phyloP scores from a whole-genome alignment of 208 protist genomes.

The Kentomonas sorsogonicus region DNA sequence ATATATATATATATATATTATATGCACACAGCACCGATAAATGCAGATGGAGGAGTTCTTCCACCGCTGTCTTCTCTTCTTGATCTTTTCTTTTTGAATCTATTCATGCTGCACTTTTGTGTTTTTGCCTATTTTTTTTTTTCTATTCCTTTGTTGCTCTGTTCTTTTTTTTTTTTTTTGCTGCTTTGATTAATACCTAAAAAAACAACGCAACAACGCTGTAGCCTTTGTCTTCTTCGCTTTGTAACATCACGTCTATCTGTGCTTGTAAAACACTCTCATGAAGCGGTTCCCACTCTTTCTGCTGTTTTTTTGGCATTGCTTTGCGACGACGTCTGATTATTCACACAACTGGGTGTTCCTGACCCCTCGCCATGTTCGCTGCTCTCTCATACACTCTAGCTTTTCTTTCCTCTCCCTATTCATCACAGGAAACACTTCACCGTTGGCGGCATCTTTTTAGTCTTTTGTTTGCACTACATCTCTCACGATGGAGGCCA shows the following conservation, averaged over 20 bases:
- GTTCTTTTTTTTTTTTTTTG: background rate
- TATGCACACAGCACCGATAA: too few relatives aligned
- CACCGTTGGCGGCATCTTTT: too few relatives aligned
- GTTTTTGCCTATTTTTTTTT: background rate
- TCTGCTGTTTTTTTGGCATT: too few relatives aligned
- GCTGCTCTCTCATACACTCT: background rate
- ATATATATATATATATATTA: too few relatives aligned
- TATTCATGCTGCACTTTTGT: background rate
- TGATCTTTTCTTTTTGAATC: background rate
- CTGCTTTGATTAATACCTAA: conserved; percentile 2
- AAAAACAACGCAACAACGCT: background rate
- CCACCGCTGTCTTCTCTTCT: background rate
- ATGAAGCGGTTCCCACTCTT: too few relatives aligned
- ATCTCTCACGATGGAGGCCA: conserved; percentile 21
- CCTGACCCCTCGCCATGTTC: too few relatives aligned
- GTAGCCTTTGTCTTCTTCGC: background rate
- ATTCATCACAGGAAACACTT: background rate
- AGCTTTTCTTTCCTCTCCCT: background rate
- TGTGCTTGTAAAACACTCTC: too few relatives aligned
- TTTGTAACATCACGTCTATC: too few relatives aligned
- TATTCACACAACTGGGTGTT: too few relatives aligned
- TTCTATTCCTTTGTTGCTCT: background rate
- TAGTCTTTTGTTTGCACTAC: background rate
- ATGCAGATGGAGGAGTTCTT: too few relatives aligned
- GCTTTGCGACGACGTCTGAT: too few relatives aligned